Evolutionary conservation across 202 grass and related monocot species (phyloP).

Genomic region (Setaria italica): DNA sequence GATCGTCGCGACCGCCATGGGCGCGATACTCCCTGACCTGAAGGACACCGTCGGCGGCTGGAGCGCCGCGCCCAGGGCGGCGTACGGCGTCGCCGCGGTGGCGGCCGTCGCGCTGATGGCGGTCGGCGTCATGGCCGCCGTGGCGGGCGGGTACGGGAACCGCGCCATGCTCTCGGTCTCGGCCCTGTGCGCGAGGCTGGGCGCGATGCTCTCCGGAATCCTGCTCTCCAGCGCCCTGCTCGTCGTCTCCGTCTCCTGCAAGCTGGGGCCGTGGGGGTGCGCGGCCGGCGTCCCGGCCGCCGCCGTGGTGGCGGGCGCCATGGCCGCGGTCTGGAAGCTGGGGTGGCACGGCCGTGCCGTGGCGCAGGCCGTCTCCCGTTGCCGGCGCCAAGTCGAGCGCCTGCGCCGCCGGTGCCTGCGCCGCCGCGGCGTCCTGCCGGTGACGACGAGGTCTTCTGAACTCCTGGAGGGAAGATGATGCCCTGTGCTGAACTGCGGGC

Average conservation of each 20-base stretch:
- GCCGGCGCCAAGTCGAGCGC: background rate
- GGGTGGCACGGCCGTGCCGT: no score
- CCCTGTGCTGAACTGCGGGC: no score
- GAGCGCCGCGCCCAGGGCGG: no score
- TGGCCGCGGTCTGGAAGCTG: background rate
- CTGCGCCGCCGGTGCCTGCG: no score
- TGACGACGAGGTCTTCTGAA: no score
- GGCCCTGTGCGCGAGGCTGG: background rate
- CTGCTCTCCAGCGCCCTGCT: background rate
- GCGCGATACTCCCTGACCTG: background rate
- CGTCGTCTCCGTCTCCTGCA: background rate
- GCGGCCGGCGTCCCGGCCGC: background rate
- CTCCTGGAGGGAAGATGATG: no score
- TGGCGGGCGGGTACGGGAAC: background rate
- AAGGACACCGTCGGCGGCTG: background rate
- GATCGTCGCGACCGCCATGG: background rate
- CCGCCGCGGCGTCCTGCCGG: no score
- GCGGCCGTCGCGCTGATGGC: background rate
- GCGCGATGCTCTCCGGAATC: background rate
- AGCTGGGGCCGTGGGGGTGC: background rate
- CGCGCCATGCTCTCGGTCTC: background rate
- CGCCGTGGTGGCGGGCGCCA: background rate
- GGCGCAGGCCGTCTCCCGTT: background rate
- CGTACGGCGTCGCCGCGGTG: background rate
- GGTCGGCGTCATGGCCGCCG: background rate